A percentile compares a stretch with the other conserved stretches of the same genome.
These are phyloP conservation scores for Penicillium digitatum DNA, from an alignment of 2,329 filamentous ascomycete species.

Conservation along the genomic window DNA sequence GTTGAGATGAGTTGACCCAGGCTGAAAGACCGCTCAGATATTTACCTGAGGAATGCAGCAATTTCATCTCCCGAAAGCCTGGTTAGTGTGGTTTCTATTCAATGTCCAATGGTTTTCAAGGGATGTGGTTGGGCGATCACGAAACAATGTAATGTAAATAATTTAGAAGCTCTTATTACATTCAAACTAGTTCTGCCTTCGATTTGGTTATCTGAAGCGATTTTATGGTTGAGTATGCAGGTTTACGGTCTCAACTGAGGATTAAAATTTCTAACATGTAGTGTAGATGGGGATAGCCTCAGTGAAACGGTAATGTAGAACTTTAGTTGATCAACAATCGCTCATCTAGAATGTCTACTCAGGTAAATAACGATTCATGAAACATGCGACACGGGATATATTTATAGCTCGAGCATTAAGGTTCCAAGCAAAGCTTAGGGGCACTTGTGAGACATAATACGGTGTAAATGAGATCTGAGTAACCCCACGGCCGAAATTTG, in stretches of 20 bases:
- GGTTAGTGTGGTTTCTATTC: accelerated
- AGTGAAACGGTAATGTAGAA: neutral
- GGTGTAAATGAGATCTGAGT: too few relatives aligned
- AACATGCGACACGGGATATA: neutral
- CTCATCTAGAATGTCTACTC: neutral
- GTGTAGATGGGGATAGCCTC: neutral
- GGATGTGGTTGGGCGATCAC: neutral
- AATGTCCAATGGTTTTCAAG: neutral
- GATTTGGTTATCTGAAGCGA: neutral
- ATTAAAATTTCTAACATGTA: neutral
- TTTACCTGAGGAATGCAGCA: neutral
- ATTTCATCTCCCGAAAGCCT: neutral
- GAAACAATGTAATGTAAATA: neutral
- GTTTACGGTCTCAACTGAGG: neutral
- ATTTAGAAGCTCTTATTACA: neutral
- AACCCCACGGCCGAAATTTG: neutral
- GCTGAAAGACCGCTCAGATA: neutral
- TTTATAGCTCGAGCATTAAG: neutral
- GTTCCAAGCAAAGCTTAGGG: too few relatives aligned
- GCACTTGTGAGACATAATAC: too few relatives aligned
- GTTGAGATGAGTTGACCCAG: neutral
- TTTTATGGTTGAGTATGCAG: neutral
- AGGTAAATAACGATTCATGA: neutral
- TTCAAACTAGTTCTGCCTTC: neutral
- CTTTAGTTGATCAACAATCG: neutral